Base-by-base conservation (phyloP, 768 basidiomycete genomes). In the Mycena venus region DNA sequence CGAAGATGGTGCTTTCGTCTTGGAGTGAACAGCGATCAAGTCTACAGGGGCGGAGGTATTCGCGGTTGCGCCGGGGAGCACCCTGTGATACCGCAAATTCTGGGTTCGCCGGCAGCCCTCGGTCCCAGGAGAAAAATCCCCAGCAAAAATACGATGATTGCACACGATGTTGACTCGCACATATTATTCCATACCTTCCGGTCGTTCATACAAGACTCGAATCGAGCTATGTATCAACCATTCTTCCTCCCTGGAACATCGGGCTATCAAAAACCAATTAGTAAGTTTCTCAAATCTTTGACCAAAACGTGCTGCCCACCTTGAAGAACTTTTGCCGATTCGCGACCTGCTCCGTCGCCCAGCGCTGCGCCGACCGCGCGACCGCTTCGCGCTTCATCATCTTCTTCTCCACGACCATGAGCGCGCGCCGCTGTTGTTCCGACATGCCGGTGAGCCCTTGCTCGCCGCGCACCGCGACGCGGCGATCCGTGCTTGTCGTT, bases 341-440 rank as follows among this genome's bases (percentile, higher is more conserved):
- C 55, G 55, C 55, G 55, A 56, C 55, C 55, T 32, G 25, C 55
- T 56, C 55, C 25, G 55, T 56, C 55, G 29, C 55, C 55, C 55
- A 56, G 27, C 55, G 55, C 55, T 56, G 55, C 55, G 55, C 55
- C 55, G 55, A 56, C 27, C 55, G 55, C 25, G 55, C 55, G 55
- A 56, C 55, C 55, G 55, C 55, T 32, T 56, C 55, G 55, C 55
- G 55, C 55, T 56, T 56, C 55, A 56, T 56, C 55, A 56, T 56
- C 31, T 56, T 56, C 55, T 56, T 56, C 31, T 56, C 55, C 55
- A 56, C 55, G 14, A 56, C 55, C 55, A 32, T 32, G 31, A 56
- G 55, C 55, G 55, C 55, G 21, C 55, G 55, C 55, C 55, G 55
- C 31, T 56, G 55, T 32, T 56, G 55, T 29, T 56, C 55, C 55